These are phyloP conservation scores for Aspergillus nanangensis DNA, from an alignment of 495 filamentous ascomycete species.

Conservation along the genomic window DNA sequence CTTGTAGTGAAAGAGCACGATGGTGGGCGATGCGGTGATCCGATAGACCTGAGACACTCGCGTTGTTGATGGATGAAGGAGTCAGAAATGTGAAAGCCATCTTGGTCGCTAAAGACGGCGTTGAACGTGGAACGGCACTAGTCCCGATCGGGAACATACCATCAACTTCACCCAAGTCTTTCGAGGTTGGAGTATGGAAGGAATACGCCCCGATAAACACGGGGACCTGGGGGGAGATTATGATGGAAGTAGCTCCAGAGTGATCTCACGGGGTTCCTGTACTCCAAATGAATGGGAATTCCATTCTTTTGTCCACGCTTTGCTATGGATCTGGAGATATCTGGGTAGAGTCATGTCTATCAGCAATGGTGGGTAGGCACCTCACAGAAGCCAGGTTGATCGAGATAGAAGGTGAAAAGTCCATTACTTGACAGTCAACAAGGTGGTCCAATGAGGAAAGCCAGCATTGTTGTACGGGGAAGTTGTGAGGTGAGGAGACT, in stretches of 20 bases:
- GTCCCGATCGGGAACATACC: slow-evolving; percentile 29
- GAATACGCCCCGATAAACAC: too few species aligned
- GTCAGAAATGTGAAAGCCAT: slow-evolving; percentile 43
- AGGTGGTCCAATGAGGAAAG: too few species aligned
- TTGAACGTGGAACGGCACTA: slow-evolving; percentile 32
- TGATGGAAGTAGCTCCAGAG: not conserved
- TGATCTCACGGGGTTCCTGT: too few species aligned
- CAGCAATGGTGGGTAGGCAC: too few species aligned
- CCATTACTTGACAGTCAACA: too few species aligned
- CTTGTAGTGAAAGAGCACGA: slow-evolving; percentile 19
- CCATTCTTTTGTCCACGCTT: too few species aligned
- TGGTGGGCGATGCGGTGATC: slow-evolving; percentile 34
- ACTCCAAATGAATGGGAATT: too few species aligned
- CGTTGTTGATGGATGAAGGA: slow-evolving; percentile 50
- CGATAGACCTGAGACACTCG: slow-evolving; percentile 32
- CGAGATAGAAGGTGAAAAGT: too few species aligned
- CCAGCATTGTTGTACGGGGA: not conserved
- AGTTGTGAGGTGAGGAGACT: slow-evolving; percentile 9
- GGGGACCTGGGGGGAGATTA: too few species aligned
- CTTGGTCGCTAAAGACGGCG: slow-evolving; percentile 40
- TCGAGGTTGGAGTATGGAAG: not conserved
- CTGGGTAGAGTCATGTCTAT: too few species aligned
- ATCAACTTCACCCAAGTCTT: not conserved
- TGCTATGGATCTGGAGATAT: too few species aligned
- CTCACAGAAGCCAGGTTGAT: too few species aligned